Evolutionary conservation across 495 filamentous ascomycete species (phyloP).

Genomic region (Aspergillus sclerotiicarbonarius): DNA sequence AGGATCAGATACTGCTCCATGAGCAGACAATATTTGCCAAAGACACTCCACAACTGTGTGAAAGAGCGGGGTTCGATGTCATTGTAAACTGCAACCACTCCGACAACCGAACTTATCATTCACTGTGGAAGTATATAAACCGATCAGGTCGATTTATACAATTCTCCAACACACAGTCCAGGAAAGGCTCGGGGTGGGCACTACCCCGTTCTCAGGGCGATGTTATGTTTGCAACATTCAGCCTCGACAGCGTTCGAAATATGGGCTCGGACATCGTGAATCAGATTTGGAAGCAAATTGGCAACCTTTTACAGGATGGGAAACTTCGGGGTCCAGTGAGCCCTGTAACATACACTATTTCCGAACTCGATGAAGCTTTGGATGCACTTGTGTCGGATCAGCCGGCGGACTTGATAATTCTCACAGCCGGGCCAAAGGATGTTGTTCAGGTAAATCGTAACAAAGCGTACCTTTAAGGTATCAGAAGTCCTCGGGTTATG

Average conservation of each 20-base stretch:
- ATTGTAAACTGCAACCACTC: conserved; percentile 37
- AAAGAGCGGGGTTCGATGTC: conserved; percentile 33
- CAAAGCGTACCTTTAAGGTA: neutral
- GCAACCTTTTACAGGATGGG: neutral
- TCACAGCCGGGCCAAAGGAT: neutral
- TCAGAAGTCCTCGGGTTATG: neutral
- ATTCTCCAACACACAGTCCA: conserved; percentile 12
- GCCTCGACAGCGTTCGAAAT: neutral
- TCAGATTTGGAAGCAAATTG: conserved; percentile 3
- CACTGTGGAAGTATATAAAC: conserved; percentile 39
- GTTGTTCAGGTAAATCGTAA: neutral
- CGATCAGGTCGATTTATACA: conserved; percentile 47
- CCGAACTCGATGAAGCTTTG: neutral
- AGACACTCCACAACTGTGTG: neutral
- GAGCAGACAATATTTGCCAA: conserved; percentile 26
- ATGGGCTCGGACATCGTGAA: neutral
- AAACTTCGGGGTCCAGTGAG: neutral
- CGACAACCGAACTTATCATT: neutral
- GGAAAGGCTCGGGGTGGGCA: neutral
- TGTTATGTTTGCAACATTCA: neutral
- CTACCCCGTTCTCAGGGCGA: neutral
- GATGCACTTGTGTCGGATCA: neutral
- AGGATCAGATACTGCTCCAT: conserved; percentile 47
- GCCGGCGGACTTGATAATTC: neutral
- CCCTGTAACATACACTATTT: neutral